Evolutionary conservation across 75 land plant genomes (phyloP).

Genomic region (Picea sitchensis): DNA sequence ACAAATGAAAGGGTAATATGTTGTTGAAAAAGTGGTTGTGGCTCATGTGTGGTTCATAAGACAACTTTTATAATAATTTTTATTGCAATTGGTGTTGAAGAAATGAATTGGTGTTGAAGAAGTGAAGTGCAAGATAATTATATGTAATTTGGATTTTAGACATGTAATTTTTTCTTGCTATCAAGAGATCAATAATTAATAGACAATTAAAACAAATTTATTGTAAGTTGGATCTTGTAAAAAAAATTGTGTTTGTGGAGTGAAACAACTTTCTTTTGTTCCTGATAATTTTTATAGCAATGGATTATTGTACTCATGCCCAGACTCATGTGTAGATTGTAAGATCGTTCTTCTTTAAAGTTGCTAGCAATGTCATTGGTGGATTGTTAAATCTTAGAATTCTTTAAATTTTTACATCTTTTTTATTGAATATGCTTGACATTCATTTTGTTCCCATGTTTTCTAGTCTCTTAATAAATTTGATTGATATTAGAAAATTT

Average conservation of each 20-base stretch:
- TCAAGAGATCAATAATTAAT: not conserved
- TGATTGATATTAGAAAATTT: too few species aligned
- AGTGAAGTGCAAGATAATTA: slow-evolving; percentile 2
- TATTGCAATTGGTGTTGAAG: not conserved
- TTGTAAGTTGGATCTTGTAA: slow-evolving; percentile 3
- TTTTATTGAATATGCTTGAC: not conserved
- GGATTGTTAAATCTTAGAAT: not conserved
- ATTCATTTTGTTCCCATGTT: not conserved
- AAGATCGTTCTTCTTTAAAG: not conserved
- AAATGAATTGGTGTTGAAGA: slow-evolving; percentile 1
- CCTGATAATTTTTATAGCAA: slow-evolving; percentile 8
- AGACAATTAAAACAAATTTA: slow-evolving; percentile 10
- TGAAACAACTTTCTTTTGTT: not conserved
- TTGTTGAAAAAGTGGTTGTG: slow-evolving; percentile 45
- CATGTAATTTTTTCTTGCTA: not conserved
- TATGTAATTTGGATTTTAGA: slow-evolving; percentile 8
- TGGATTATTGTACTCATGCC: not conserved
- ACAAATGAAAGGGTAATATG: slow-evolving; percentile 39
- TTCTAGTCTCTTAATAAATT: not conserved
- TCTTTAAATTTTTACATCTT: not conserved
- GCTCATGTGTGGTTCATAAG: slow-evolving; percentile 56
- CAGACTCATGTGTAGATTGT: not conserved
- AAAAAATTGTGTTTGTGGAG: not conserved
- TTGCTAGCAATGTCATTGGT: not conserved
- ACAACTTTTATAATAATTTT: not conserved